A percentile compares a stretch with the other conserved stretches of the same genome.
Conservation (phyloP, 78 protist species). For the Carpediemonas membranifera region DNA sequence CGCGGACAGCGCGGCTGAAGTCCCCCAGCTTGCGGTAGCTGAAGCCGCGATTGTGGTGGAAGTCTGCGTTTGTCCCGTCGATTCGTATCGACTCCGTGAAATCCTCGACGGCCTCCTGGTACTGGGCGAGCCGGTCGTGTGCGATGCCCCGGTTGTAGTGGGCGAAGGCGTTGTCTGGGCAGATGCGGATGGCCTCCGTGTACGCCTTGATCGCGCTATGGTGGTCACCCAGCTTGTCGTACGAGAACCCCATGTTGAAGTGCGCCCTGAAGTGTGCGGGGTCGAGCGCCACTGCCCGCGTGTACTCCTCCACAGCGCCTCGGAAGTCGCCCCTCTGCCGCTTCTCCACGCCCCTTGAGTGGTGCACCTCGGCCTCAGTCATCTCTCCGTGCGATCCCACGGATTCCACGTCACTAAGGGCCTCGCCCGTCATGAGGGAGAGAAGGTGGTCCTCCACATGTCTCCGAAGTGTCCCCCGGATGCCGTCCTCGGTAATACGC, state of each 20-base stretch:
- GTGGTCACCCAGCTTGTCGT: conserved; percentile 34
- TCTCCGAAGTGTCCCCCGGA: too few relatives aligned
- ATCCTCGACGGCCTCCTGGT: conserved; percentile 27
- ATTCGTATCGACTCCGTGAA: conserved; percentile 32
- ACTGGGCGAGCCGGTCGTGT: conserved; percentile 24
- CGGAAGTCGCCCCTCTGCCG: conserved; percentile 44
- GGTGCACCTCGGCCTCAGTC: too few relatives aligned
- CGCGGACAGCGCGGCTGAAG: conserved; percentile 37
- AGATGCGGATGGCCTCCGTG: conserved; percentile 5
- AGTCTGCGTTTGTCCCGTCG: conserved; percentile 37
- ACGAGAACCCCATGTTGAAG: conserved; percentile 43
- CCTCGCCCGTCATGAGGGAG: too few relatives aligned
- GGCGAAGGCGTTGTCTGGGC: neutral
- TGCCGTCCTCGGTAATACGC: too few relatives aligned
- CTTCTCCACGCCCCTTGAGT: conserved; percentile 18
- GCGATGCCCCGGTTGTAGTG: conserved; percentile 21
- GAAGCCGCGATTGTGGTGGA: conserved; percentile 49
- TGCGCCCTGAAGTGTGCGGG: conserved; percentile 45
- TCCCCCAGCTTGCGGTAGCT: conserved; percentile 42
- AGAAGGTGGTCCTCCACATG: too few relatives aligned
- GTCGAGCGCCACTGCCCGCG: conserved; percentile 33
- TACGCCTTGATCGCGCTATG: conserved; percentile 34
- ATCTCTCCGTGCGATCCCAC: too few relatives aligned
- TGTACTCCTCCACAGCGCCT: conserved; percentile 41
- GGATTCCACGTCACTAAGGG: too few relatives aligned